Evolutionary conservation across 2,329 filamentous ascomycete genomes (phyloP).

Genomic region (Cercospora sp.): DNA sequence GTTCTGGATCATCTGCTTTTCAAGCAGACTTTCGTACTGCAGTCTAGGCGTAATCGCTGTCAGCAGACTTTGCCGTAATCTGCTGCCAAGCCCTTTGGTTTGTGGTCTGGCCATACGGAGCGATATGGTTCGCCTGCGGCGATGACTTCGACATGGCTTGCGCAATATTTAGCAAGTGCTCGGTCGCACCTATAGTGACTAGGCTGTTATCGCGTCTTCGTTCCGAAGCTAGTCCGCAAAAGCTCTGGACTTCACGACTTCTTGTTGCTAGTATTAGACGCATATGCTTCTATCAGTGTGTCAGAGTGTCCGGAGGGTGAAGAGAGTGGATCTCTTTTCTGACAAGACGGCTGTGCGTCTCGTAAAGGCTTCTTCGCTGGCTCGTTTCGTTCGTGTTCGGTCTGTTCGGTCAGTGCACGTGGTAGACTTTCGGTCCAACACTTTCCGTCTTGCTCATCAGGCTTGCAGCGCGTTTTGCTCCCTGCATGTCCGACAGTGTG

Average conservation of each 20-base stretch:
- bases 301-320: not conserved
- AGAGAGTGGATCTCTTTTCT: not conserved
- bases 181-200: not conserved
- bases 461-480: not conserved
- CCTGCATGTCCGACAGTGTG: not conserved
- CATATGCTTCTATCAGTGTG: not conserved
- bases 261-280: not conserved
- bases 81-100: not conserved
- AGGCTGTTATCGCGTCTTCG: not conserved
- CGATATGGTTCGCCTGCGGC: not conserved
- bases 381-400: not conserved
- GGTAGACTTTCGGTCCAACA: not conserved
- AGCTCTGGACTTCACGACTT: not conserved
- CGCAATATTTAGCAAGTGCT: not conserved
- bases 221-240: not conserved
- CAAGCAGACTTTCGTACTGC: not conserved
- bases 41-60: not conserved
- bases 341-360: not conserved
- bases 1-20: not conserved
- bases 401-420: not conserved
- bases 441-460: not conserved
- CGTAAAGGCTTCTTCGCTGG: not conserved
- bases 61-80: not conserved
- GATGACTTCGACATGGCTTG: not conserved
- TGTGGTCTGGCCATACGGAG: not conserved